Evolutionary conservation across 2,329 filamentous ascomycete species (phyloP).

Genomic region (Microdochium paspali): DNA sequence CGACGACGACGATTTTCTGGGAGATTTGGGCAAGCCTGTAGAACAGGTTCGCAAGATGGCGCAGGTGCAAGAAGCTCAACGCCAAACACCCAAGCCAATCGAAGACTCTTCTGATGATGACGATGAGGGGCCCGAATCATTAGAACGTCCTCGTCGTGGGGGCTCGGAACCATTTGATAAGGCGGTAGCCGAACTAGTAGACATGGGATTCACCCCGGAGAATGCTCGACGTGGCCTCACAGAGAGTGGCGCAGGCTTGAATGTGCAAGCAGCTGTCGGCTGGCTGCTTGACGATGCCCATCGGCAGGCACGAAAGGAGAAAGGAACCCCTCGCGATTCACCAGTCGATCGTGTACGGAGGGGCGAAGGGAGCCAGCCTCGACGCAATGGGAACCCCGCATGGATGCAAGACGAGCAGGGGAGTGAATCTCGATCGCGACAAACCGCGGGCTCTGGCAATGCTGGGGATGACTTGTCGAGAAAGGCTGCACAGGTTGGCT

Average conservation of each 20-base stretch:
- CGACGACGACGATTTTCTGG: constrained; percentile 59
- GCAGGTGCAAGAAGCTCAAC: constrained; percentile 24
- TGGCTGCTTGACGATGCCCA: constrained; percentile 91
- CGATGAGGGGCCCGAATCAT: constrained; percentile 23
- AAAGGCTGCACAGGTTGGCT: constrained; percentile 73
- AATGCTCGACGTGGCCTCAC: constrained; percentile 73
- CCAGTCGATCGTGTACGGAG: constrained; percentile 29
- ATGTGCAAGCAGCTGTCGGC: constrained; percentile 80
- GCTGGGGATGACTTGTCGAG: constrained; percentile 66
- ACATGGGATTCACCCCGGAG: constrained; percentile 87
- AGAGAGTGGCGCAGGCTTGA: constrained; percentile 67
- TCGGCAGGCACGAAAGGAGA: constrained; percentile 61
- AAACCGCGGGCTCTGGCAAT: constrained; percentile 47
- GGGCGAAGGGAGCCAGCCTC: constrained; percentile 21
- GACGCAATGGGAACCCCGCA: constrained; percentile 37
- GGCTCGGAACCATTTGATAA: constrained; percentile 59
- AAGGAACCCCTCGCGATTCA: constrained; percentile 45
- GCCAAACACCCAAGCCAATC: constrained; percentile 34
- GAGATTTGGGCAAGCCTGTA: constrained; percentile 54
- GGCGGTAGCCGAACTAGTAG: constrained; percentile 79
- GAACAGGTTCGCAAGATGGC: constrained; percentile 49
- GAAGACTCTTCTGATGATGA: constrained; percentile 39
- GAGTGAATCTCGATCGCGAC: constrained; percentile 32
- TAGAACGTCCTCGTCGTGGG: constrained; percentile 9
- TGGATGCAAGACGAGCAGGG: constrained; percentile 52